phyloP scores from a whole-genome alignment of 2,329 filamentous ascomycete species.

The Atkinsonella hypoxylon region DNA sequence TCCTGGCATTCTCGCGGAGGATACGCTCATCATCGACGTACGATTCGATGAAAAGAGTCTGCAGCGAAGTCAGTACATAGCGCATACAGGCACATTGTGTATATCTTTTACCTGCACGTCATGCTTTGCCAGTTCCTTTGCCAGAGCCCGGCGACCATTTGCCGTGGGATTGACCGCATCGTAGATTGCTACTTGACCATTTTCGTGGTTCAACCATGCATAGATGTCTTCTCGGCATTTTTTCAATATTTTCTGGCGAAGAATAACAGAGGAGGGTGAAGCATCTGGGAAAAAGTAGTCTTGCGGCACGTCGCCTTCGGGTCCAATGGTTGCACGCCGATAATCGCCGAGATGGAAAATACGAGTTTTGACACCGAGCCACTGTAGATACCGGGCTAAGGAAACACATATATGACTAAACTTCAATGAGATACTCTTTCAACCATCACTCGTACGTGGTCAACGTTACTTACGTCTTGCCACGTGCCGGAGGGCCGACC shows the following conservation, averaged over 20 bases:
- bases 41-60: conserved; percentile 95
- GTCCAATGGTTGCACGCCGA: conserved; percentile 77
- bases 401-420: conserved; percentile 85
- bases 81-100: neutral
- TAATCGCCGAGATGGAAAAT: conserved; percentile 98
- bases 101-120: conserved; percentile 60
- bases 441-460: neutral
- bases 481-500: conserved; percentile 85
- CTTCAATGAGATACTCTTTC: neutral
- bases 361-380: conserved; percentile 95
- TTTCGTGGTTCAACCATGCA: conserved; percentile 90
- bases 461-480: conserved; percentile 62
- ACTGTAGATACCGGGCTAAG: conserved; percentile 84
- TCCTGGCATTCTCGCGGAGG: conserved; percentile 90
- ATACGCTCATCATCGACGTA: conserved; percentile 89
- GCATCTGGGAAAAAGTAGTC: conserved; percentile 98
- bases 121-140: conserved; percentile 96
- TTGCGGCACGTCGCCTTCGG: conserved; percentile 74
- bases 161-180: conserved; percentile 93
- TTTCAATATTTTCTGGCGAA: conserved; percentile 94
- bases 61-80: neutral
- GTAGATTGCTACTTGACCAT: conserved; percentile 96
- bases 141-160: conserved; percentile 67
- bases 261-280: conserved; percentile 78
- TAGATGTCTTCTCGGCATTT: conserved; percentile 97